A percentile compares a stretch with the other conserved stretches of the same genome.
Evolutionary conservation across 169 alveolate genomes (phyloP).

Genomic region (Perkinsus marinus): DNA sequence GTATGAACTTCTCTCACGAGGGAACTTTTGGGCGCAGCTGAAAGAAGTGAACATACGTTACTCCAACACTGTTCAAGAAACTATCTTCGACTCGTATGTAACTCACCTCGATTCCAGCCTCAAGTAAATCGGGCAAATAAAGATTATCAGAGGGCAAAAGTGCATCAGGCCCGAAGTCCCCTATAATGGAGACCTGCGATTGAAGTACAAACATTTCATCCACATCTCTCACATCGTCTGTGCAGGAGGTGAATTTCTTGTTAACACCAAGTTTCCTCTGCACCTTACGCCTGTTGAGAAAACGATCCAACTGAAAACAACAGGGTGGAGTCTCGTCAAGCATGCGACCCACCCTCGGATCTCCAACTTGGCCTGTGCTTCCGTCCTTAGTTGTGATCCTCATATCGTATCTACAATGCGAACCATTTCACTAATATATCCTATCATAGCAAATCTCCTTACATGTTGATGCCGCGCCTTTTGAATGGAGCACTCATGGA

Average conservation of each 20-base stretch:
- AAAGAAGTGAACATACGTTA: too few relatives aligned
- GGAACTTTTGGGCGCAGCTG: too few relatives aligned
- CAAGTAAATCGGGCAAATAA: conserved; percentile 27
- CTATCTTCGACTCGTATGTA: background rate
- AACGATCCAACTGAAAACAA: background rate
- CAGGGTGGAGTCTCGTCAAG: too few relatives aligned
- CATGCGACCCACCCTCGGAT: too few relatives aligned
- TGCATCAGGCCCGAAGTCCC: conserved; percentile 26
- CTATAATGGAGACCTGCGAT: background rate
- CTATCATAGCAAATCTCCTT: too few relatives aligned
- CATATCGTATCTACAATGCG: background rate
- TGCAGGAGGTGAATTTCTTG: background rate
- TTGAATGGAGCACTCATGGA: too few relatives aligned
- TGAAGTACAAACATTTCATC: background rate
- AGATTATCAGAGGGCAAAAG: conserved; percentile 26
- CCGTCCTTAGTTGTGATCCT: background rate
- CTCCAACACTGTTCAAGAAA: background rate
- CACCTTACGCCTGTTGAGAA: background rate
- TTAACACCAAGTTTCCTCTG: background rate
- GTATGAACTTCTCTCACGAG: too few relatives aligned
- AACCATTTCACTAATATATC: too few relatives aligned
- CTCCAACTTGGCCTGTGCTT: too few relatives aligned
- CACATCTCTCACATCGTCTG: background rate
- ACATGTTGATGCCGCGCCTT: too few relatives aligned
- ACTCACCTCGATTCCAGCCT: conserved; percentile 16